phyloP scores from a whole-genome alignment of 2,329 filamentous ascomycete species.

The Monilinia fructigena region DNA sequence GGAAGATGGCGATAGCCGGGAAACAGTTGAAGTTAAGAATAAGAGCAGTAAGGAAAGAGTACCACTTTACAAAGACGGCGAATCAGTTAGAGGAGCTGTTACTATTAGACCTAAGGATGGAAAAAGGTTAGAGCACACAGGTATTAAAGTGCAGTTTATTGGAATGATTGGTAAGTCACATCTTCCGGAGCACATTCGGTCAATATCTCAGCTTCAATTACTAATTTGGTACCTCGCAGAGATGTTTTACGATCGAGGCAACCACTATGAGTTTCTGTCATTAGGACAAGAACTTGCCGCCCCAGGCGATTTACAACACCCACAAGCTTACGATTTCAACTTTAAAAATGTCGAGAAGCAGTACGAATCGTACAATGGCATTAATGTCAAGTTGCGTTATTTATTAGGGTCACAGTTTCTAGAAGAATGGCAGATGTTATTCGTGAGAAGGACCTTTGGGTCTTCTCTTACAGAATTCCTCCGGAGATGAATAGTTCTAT shows the following conservation, averaged over 20 bases:
- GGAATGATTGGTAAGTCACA: slow-evolving; percentile 79
- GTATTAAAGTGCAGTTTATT: slow-evolving; percentile 99
- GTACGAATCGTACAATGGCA: slow-evolving; percentile 99
- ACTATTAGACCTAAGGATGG: slow-evolving; percentile 97
- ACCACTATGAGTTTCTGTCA: slow-evolving; percentile 98
- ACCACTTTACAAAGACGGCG: slow-evolving; percentile 94
- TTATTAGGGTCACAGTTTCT: slow-evolving; percentile 93
- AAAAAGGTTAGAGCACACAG: slow-evolving; percentile 95
- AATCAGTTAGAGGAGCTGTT: slow-evolving; percentile 95
- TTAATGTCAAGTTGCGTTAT: slow-evolving; percentile 98
- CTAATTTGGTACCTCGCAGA: slow-evolving; percentile 53
- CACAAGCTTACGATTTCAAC: slow-evolving; percentile 98
- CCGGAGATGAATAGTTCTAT: slow-evolving; percentile 98
- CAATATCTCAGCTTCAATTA: slow-evolving; percentile 3
- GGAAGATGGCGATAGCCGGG: slow-evolving; percentile 88
- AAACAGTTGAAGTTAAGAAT: slow-evolving; percentile 97
- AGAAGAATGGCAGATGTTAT: slow-evolving; percentile 97
- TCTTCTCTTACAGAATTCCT: slow-evolving; percentile 96
- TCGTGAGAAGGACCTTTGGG: slow-evolving; percentile 99
- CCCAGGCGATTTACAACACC: slow-evolving; percentile 95
- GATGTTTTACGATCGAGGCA: slow-evolving; percentile 99
- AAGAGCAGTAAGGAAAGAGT: slow-evolving; percentile 97
- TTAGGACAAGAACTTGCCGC: slow-evolving; percentile 95
- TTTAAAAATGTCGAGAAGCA: slow-evolving; percentile 99
- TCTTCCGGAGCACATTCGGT: neutral